Percentiles rank a stretch among this genome's conserved stretches.
Evolutionary conservation across 2,329 filamentous ascomycete genomes (phyloP).

Genomic region (Ramularia endophylla): DNA sequence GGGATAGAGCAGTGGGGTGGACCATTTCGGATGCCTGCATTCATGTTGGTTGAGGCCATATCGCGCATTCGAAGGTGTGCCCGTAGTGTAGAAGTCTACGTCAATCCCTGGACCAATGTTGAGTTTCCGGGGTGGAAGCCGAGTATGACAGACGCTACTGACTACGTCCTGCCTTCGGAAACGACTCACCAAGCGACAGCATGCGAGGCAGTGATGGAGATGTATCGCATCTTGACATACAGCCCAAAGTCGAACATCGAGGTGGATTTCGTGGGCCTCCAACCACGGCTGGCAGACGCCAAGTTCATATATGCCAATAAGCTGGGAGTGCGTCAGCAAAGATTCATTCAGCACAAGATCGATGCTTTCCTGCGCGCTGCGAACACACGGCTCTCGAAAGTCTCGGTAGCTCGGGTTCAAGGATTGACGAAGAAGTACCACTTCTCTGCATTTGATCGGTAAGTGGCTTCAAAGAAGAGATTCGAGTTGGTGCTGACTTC

Average conservation of each 20-base stretch:
- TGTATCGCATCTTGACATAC: not conserved
- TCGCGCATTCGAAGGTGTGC: not conserved
- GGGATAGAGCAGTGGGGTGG: not conserved
- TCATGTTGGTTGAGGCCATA: not conserved
- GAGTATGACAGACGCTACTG: not conserved
- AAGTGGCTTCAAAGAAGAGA: not conserved
- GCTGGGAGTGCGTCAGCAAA: no score
- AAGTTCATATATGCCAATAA: no score
- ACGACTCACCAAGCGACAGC: not conserved
- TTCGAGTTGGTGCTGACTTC: not conserved
- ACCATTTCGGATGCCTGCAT: not conserved
- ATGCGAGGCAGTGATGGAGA: not conserved
- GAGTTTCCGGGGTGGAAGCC: not conserved
- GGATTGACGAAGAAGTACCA: not conserved
- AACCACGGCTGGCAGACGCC: no score
- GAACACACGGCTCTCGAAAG: not conserved
- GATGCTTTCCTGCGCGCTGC: not conserved
- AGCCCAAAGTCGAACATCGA: not conserved
- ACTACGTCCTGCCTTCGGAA: not conserved
- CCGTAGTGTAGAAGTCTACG: not conserved
- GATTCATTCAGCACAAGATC: not conserved
- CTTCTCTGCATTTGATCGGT: not conserved
- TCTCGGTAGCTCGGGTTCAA: not conserved
- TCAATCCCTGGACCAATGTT: constrained; percentile 1
- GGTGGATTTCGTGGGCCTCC: no score